phyloP scores from a whole-genome alignment of 345 rosid species.

The Orychophragmus violaceus region DNA sequence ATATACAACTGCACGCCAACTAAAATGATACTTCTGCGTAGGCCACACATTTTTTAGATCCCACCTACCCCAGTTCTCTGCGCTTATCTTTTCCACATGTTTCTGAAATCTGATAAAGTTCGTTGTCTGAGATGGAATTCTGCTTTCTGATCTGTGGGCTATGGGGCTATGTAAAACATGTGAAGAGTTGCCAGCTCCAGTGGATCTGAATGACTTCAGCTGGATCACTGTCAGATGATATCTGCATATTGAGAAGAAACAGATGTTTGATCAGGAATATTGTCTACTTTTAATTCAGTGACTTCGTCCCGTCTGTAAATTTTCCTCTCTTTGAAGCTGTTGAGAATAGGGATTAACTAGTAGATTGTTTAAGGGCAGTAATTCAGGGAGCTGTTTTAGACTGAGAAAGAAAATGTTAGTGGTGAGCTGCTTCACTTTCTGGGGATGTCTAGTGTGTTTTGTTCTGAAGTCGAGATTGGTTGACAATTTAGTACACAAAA shows the following conservation, averaged over 20 bases:
- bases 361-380: background rate
- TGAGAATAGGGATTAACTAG: slow-evolving; percentile 9
- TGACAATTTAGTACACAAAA: slow-evolving; percentile 13
- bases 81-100: slow-evolving; percentile 5
- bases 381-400: background rate
- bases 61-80: background rate
- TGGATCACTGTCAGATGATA: slow-evolving; percentile 11
- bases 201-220: slow-evolving; percentile 19
- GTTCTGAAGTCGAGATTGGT: slow-evolving; percentile 15
- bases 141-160: slow-evolving; percentile 25
- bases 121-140: slow-evolving; percentile 15
- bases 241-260: slow-evolving; percentile 20
- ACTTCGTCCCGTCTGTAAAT: slow-evolving; percentile 5
- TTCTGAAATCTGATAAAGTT: slow-evolving; percentile 16
- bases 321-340: background rate
- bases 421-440: slow-evolving; percentile 23
- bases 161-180: slow-evolving; percentile 23
- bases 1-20: background rate
- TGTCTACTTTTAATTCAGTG: background rate
- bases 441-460: slow-evolving; percentile 15
- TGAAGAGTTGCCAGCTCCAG: slow-evolving; percentile 28
- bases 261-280: slow-evolving; percentile 8
- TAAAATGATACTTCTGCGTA: background rate
- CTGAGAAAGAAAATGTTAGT: slow-evolving; percentile 7
- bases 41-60: background rate